Base-by-base conservation (phyloP, 257 asterid genomes). In the Cynanchum wilfordii region DNA sequence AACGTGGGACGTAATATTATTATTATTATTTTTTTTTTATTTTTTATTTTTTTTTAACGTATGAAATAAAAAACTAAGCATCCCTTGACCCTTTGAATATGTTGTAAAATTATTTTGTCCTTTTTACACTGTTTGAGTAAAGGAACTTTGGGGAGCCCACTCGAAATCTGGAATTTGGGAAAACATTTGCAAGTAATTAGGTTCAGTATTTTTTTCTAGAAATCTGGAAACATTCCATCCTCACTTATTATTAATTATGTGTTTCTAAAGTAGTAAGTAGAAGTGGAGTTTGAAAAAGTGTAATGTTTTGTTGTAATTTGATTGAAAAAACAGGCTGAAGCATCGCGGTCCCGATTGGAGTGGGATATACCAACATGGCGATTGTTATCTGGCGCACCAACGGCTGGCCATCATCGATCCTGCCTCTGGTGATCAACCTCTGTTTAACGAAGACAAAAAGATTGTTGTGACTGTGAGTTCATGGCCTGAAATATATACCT, bases 301-400 rank as follows among this genome's bases (percentile, higher is more conserved):
- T 36, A 36, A 36, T 36, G 40, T 36, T 36, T 42, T 68, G 68
- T 67, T 66, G 25, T 38, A 2, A 1, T 50, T 13, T 13, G 2
- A 51, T 17, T 73, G 74, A 58, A 78, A 6, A 68, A 42, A 73
- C 77, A 92, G 99, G 72, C 84, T 95, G 96, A 95, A 90, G 95
- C 99, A 95, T 74, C 88, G 98, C 0, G 99, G 99, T n/a, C 98
- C 99, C 0, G 99, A 95, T 54, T 95, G 99, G 99, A 89, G 98
- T 80, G 99, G 99, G 45, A 6, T 95, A 42, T 89, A 87, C 76
- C 98, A 95, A 77, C 87, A 84, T 62, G 96, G 96, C 17, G 97
- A 89, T 51, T 89, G 52, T 65, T 95, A 82, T 75, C 77, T 95
- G 30, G 82, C 99, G 1, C 99, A 95, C 80, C 98, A 95, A 80